Conservation (phyloP, 176 grass and related monocot species). For the Sorghum bicolor region DNA sequence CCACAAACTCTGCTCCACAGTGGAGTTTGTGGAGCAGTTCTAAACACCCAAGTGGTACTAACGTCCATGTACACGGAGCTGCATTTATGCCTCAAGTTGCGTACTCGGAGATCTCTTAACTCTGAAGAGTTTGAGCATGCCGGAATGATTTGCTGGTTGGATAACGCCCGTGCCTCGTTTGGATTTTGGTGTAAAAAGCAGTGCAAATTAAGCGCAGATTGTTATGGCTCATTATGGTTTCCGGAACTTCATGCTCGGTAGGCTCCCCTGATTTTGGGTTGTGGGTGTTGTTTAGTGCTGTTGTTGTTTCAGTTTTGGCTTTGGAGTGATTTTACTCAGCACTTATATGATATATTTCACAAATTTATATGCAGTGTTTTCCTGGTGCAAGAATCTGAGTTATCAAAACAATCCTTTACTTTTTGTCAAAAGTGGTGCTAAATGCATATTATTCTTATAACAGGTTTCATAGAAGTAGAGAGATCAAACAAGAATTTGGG, state of each 20-base stretch:
- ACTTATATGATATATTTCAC: background rate
- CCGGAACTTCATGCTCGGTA: background rate
- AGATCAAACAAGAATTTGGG: conserved; percentile 10
- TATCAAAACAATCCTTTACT: background rate
- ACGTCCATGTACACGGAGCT: background rate
- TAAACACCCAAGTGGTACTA: background rate
- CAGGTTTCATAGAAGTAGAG: conserved; percentile 17
- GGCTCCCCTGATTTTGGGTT: background rate
- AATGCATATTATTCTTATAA: conserved; percentile 1
- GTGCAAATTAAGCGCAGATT: background rate
- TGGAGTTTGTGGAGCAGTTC: too few relatives aligned
- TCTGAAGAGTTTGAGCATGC: background rate
- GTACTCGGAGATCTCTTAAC: background rate
- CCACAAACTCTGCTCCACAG: too few relatives aligned
- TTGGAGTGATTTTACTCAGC: background rate
- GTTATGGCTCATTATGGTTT: background rate
- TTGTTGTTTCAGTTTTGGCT: background rate
- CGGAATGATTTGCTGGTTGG: background rate
- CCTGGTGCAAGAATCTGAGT: background rate
- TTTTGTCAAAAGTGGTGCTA: background rate
- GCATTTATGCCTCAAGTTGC: background rate
- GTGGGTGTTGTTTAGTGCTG: background rate
- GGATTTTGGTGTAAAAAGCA: background rate
- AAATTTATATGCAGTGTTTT: background rate
- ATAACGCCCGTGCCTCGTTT: background rate